A percentile compares a stretch with the other conserved stretches of the same genome.
These are phyloP conservation scores for Exserohilum rostratum DNA, from an alignment of 2,329 filamentous ascomycete species.

Conservation along the genomic window DNA sequence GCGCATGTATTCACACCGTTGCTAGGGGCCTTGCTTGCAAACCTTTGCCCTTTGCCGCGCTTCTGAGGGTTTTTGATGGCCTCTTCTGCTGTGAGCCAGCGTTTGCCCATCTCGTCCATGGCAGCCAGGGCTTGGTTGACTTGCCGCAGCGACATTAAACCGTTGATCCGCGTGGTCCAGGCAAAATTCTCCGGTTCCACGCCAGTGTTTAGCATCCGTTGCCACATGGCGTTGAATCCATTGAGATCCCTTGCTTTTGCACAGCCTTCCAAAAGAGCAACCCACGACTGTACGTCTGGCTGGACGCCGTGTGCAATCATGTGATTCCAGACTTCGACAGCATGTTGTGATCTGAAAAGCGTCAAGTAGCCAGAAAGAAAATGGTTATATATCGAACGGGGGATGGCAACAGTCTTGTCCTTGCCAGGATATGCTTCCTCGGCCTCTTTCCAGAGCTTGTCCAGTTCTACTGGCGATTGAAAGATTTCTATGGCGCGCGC, in stretches of 20 bases:
- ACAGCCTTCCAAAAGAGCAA: slow-evolving; percentile 74
- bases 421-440: slow-evolving; percentile 22
- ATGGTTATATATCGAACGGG: slow-evolving; percentile 48
- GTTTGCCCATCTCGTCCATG: slow-evolving; percentile 68
- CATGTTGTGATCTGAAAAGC: slow-evolving; percentile 50
- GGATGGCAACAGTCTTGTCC: slow-evolving; percentile 26
- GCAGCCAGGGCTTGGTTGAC: slow-evolving; percentile 65
- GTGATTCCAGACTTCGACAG: slow-evolving; percentile 63
- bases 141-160: slow-evolving; percentile 64
- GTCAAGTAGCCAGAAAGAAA: slow-evolving; percentile 57
- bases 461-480: slow-evolving; percentile 20
- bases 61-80: slow-evolving; percentile 16
- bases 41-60: slow-evolving; percentile 14
- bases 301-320: slow-evolving; percentile 61
- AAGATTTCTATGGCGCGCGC: slow-evolving; percentile 28
- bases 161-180: slow-evolving; percentile 74
- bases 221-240: slow-evolving; percentile 72
- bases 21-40: slow-evolving; percentile 16
- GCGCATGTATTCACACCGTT: slow-evolving; percentile 52
- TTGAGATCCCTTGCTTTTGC: slow-evolving; percentile 62
- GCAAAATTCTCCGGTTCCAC: slow-evolving; percentile 66
- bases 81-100: slow-evolving; percentile 59
- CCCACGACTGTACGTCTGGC: slow-evolving; percentile 72
- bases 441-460: slow-evolving; percentile 33
- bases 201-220: slow-evolving; percentile 63